Evolutionary conservation across 345 rosid species (phyloP).

Genomic region (Arabidopsis thaliana): DNA sequence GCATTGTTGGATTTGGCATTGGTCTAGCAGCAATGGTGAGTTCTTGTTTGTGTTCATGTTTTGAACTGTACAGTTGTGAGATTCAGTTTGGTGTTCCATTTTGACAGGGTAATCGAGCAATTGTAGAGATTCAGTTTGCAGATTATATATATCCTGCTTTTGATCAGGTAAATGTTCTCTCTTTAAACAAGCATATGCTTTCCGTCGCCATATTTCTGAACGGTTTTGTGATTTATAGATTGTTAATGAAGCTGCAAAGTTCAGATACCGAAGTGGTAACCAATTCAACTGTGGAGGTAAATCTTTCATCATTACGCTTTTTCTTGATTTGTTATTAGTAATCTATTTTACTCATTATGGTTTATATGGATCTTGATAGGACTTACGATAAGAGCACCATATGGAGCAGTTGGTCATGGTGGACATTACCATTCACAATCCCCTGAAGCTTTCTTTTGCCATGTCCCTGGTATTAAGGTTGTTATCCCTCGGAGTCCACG

Average conservation of each 20-base stretch:
- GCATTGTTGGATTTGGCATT: conserved; percentile 93
- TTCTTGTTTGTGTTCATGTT: conserved; percentile 9
- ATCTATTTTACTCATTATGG: conserved; percentile 17
- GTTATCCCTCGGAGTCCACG: conserved; percentile 88
- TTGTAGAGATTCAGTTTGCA: conserved; percentile 92
- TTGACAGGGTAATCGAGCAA: conserved; percentile 74
- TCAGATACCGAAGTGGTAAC: conserved; percentile 92
- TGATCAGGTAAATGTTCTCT: conserved; percentile 68
- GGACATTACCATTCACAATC: conserved; percentile 96
- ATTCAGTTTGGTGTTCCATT: neutral
- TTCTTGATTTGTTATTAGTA: neutral
- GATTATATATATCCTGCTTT: conserved; percentile 95
- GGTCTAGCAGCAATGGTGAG: conserved; percentile 95
- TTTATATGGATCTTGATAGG: conserved; percentile 52
- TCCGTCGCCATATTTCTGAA: neutral
- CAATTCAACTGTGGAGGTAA: conserved; percentile 93
- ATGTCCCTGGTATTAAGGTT: conserved; percentile 97
- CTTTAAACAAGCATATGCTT: neutral
- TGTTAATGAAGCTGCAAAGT: conserved; percentile 96
- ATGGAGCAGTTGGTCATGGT: conserved; percentile 94
- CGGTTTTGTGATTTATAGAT: conserved; percentile 54
- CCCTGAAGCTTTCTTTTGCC: conserved; percentile 97
- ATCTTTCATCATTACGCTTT: conserved; percentile 4
- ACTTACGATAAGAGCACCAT: conserved; percentile 84
- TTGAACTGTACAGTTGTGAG: neutral